phyloP scores from a whole-genome alignment of 2,329 filamentous ascomycete species.

The Apiospora phragmitis region DNA sequence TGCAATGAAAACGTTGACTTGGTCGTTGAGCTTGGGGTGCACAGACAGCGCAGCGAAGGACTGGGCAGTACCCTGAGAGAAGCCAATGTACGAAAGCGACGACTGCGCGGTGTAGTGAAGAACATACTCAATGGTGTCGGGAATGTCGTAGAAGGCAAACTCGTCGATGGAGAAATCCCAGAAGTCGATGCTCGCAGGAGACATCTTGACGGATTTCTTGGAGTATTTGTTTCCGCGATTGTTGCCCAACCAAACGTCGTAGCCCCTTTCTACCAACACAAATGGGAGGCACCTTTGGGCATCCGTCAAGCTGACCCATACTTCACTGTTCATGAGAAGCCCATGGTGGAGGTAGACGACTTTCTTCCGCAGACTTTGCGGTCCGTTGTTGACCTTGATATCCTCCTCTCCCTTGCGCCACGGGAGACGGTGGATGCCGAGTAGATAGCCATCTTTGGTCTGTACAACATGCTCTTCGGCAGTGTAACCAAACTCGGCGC shows the following conservation, averaged over 20 bases:
- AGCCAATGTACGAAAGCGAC: conserved; percentile 92
- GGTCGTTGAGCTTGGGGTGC: conserved; percentile 86
- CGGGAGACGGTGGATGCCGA: conserved; percentile 85
- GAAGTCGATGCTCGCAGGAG: conserved; percentile 75
- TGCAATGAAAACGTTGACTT: conserved; percentile 94
- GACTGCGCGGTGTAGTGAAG: conserved; percentile 78
- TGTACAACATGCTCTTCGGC: conserved; percentile 96
- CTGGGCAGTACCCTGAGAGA: conserved; percentile 95
- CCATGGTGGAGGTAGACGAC: conserved; percentile 95
- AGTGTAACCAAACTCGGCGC: conserved; percentile 84
- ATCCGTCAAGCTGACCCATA: conserved; percentile 93
- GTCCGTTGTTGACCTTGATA: conserved; percentile 72
- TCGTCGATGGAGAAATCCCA: conserved; percentile 99
- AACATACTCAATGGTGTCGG: conserved; percentile 90
- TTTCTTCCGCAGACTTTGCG: conserved; percentile 70
- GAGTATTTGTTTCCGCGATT: conserved; percentile 99
- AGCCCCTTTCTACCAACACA: conserved; percentile 83
- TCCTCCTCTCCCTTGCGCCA: conserved; percentile 81
- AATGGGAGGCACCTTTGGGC: conserved; percentile 85
- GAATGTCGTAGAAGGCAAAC: conserved; percentile 97
- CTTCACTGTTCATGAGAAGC: conserved; percentile 97
- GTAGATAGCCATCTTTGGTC: conserved; percentile 88
- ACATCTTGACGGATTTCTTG: conserved; percentile 81
- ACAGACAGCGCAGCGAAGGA: conserved; percentile 93
- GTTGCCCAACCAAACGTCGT: conserved; percentile 97